These are phyloP conservation scores for Cryphonectria parasitica DNA, from an alignment of 2,329 filamentous ascomycete species.

Conservation along the genomic window DNA sequence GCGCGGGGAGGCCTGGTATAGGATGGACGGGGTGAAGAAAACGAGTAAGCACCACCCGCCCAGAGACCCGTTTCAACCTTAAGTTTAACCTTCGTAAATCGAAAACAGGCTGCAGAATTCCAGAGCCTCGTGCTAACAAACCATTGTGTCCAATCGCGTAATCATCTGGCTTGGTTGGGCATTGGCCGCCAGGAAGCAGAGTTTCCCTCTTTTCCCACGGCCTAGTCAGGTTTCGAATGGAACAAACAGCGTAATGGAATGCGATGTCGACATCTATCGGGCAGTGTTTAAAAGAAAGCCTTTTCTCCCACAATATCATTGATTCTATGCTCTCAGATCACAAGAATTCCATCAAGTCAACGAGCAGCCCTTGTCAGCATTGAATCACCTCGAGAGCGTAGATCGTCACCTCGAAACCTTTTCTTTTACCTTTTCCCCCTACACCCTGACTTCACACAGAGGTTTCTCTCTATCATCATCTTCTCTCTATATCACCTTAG, in stretches of 20 bases:
- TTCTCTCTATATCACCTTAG: not conserved
- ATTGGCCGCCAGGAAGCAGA: not conserved
- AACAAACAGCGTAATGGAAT: not conserved
- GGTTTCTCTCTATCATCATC: no score
- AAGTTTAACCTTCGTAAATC: not conserved
- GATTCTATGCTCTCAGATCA: not conserved
- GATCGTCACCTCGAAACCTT: not conserved
- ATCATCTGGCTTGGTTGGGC: not conserved
- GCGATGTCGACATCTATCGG: not conserved
- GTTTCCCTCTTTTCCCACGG: not conserved
- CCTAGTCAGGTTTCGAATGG: not conserved
- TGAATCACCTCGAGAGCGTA: not conserved
- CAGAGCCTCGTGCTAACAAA: not conserved
- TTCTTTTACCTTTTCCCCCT: not conserved
- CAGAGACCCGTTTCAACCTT: not conserved
- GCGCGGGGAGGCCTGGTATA: constrained; percentile 50
- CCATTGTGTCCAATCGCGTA: not conserved
- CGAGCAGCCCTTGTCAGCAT: not conserved
- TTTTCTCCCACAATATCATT: not conserved
- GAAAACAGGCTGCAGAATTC: not conserved
- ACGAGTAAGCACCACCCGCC: not conserved
- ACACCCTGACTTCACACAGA: not conserved
- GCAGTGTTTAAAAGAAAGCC: not conserved
- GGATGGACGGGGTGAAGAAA: constrained; percentile 50
- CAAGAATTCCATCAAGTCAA: not conserved